These are phyloP conservation scores for Cladosporium sp. DNA, from an alignment of 2,329 filamentous ascomycete genomes.

Conservation along the genomic window DNA sequence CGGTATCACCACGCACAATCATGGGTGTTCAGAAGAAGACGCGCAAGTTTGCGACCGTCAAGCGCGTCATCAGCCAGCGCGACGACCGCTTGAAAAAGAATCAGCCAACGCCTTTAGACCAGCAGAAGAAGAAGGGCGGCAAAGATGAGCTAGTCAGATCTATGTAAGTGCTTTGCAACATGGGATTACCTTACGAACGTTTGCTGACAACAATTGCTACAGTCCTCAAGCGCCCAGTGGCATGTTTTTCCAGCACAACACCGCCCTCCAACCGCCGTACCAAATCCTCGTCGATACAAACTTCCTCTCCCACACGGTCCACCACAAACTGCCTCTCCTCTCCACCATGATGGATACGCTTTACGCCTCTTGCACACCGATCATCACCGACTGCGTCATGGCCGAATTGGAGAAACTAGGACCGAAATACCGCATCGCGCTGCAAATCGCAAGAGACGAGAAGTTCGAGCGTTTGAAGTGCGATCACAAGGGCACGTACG, in stretches of 20 bases:
- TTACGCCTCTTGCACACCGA: conserved; percentile 82
- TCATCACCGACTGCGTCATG: conserved; percentile 79
- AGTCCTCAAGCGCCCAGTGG: conserved; percentile 37
- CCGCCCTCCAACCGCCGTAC: conserved; percentile 78
- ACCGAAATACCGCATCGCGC: conserved; percentile 77
- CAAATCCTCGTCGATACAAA: conserved; percentile 78
- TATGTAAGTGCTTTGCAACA: conserved; percentile 44
- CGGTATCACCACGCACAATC: neutral
- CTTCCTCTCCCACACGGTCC: conserved; percentile 84
- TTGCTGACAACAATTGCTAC: neutral
- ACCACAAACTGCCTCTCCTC: conserved; percentile 80
- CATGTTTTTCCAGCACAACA: conserved; percentile 87
- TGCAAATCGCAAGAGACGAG: conserved; percentile 82
- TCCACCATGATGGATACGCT: conserved; percentile 90
- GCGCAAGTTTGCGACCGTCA: conserved; percentile 81
- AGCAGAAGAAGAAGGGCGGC: conserved; percentile 50
- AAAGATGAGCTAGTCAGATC: conserved; percentile 64
- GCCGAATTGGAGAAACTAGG: conserved; percentile 86
- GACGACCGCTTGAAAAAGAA: conserved; percentile 82
- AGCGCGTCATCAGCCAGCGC: conserved; percentile 73
- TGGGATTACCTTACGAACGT: too few species aligned
- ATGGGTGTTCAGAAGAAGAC: conserved; percentile 91
- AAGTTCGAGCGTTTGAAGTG: conserved; percentile 80
- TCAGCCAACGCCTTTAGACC: conserved; percentile 57
- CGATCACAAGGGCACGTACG: conserved; percentile 82